phyloP scores from a whole-genome alignment of 2,329 filamentous ascomycete genomes.

The Microdochium paspali region DNA sequence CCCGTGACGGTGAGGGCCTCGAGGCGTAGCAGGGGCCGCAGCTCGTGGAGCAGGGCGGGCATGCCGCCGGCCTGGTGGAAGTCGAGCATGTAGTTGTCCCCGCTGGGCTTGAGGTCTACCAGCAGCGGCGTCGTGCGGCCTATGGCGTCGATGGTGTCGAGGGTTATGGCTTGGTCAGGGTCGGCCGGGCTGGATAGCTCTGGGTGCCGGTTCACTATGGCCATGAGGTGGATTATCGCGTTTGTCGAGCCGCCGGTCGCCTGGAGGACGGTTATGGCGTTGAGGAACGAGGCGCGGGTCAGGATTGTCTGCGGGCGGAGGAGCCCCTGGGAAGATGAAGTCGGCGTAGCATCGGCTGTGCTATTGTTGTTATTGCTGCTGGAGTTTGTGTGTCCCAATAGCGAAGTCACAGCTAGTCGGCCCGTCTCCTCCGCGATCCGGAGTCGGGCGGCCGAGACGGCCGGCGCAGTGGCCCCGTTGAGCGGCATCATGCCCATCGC shows the following conservation, averaged over 20 bases:
- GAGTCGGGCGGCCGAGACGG: slow-evolving; percentile 68
- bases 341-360: background rate
- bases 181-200: slow-evolving; percentile 42
- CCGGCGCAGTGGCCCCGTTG: slow-evolving; percentile 68
- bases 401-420: slow-evolving; percentile 49
- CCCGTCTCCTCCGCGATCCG: slow-evolving; percentile 69
- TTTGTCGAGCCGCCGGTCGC: slow-evolving; percentile 81
- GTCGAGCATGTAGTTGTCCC: slow-evolving; percentile 82
- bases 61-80: slow-evolving; percentile 85
- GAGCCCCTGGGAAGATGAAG: slow-evolving; percentile 17
- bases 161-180: no score
- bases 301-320: slow-evolving; percentile 63
- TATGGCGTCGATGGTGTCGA: slow-evolving; percentile 72
- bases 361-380: background rate
- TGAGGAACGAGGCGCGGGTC: slow-evolving; percentile 69
- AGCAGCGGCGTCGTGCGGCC: slow-evolving; percentile 71
- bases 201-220: slow-evolving; percentile 68
- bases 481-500: slow-evolving; percentile 75
- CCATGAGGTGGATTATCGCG: slow-evolving; percentile 76
- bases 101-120: slow-evolving; percentile 77
- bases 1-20: slow-evolving; percentile 75
- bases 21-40: slow-evolving; percentile 70
- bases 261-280: slow-evolving; percentile 80
- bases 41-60: slow-evolving; percentile 67
- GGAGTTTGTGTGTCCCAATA: background rate